Evolutionary conservation across 305 asterid species (phyloP).

Genomic region (Monarda citriodora): DNA sequence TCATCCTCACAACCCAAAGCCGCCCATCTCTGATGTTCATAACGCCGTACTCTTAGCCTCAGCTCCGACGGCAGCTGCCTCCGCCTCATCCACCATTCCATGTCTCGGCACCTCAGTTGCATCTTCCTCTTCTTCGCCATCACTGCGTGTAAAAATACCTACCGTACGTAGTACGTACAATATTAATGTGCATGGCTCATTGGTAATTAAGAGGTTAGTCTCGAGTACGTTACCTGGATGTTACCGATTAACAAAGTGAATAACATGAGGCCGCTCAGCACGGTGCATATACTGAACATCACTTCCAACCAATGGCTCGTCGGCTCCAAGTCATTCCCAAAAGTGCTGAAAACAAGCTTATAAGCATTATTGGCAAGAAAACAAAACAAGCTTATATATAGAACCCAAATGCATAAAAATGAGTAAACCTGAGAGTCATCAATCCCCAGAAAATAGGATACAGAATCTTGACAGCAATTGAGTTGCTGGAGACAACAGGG

Average conservation of each 20-base stretch:
- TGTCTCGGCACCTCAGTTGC: constrained; percentile 87
- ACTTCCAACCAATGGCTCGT: constrained; percentile 95
- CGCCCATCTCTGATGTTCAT: constrained; percentile 86
- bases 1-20: constrained; percentile 87
- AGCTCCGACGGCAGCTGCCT: constrained; percentile 81
- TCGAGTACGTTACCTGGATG: no score
- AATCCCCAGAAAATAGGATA: constrained; percentile 98
- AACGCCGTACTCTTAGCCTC: constrained; percentile 88
- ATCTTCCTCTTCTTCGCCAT: constrained; percentile 91
- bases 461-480: constrained; percentile 80
- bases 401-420: no score
- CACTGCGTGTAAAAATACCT: constrained; percentile 96
- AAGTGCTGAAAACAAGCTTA: constrained; percentile 55
- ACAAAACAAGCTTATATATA: no score
- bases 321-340: constrained; percentile 93
- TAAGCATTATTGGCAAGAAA: no score
- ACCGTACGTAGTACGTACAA: no score
- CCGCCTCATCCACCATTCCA: constrained; percentile 99
- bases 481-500: constrained; percentile 89
- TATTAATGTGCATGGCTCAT: no score
- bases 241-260: constrained; percentile 96
- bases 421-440: constrained; percentile 97
- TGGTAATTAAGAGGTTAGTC: no score
- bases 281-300: constrained; percentile 79
- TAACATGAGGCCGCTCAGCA: constrained; percentile 85